Base-by-base conservation (phyloP, 345 rosid species). In the Laguncularia racemosa region DNA sequence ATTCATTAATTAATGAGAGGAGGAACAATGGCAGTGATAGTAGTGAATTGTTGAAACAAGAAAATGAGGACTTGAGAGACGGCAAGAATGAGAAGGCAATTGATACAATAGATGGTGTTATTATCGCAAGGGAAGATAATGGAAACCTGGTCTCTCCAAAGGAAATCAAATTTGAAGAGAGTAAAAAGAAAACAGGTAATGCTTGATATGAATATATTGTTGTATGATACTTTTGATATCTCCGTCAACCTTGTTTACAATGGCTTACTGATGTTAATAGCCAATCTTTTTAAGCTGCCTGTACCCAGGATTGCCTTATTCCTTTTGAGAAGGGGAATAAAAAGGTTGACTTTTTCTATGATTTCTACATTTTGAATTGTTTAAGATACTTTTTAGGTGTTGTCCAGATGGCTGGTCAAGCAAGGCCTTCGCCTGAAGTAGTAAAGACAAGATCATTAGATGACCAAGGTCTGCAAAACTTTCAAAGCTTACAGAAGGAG, bases 341-440 rank as follows among this genome's bases (percentile, higher is more conserved):
- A 33, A 33, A 7, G 40, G 6, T 33, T 33, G 40, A 33, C 11
- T 33, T 33, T 33, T 33, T 33, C 40, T 33, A 4, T 33, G 28
- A 23, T 26, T 47, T 50, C 18, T 50, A 16, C 52, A 48, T 45
- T 56, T 38, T 38, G 26, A 58, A 44, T 48, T 59, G 18, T 45
- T 46, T 40, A 64, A 73, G 48, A 67, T 44, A 63, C 16, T 40
- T 66, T 67, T 50, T 68, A 83, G 86, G 84, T 68, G 65, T 78
- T 75, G 71, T 61, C 60, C 73, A 65, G 62, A 74, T 67, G 56
- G 51, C 53, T 57, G 59, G 62, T 47, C 71, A 62, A 68, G 68
- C 18, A 33, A 60, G 53, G 48, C 28, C 67, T 46, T 66, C 67
- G 16, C 45, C 33, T 16, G 60, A 71, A 77, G 74, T 49, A 69